These are phyloP conservation scores for Daucus carota DNA, from an alignment of 129 eudicot genomes.

Conservation along the genomic window DH1_v3.0 NC_030381.2:41706001-41706500, in stretches of 20 bases:
- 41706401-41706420: slow-evolving; percentile 58
- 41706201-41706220: slow-evolving; percentile 95
- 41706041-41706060: slow-evolving; percentile 96
- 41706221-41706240: slow-evolving; percentile 93
- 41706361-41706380: slow-evolving; percentile 73
- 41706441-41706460: slow-evolving; percentile 68
- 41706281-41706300: slow-evolving; percentile 55
- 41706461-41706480: slow-evolving; percentile 80
- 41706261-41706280: slow-evolving; percentile 61
- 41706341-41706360: slow-evolving; percentile 58
- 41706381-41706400: slow-evolving; percentile 95
- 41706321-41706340: slow-evolving; percentile 67
- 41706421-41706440: slow-evolving; percentile 41
- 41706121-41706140: slow-evolving; percentile 92
- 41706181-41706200: slow-evolving; percentile 92
- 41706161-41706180: slow-evolving; percentile 92
- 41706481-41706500: slow-evolving; percentile 79
- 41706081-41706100: slow-evolving; percentile 96
- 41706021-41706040: slow-evolving; percentile 98
- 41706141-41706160: slow-evolving; percentile 92
- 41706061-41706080: slow-evolving; percentile 94
- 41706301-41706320: slow-evolving; percentile 57
- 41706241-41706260: slow-evolving; percentile 60
- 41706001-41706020: slow-evolving; percentile 89
- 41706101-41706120: slow-evolving; percentile 99